Conservation (phyloP, 495 filamentous ascomycete genomes). For the Pyrenula aspistea region DNA sequence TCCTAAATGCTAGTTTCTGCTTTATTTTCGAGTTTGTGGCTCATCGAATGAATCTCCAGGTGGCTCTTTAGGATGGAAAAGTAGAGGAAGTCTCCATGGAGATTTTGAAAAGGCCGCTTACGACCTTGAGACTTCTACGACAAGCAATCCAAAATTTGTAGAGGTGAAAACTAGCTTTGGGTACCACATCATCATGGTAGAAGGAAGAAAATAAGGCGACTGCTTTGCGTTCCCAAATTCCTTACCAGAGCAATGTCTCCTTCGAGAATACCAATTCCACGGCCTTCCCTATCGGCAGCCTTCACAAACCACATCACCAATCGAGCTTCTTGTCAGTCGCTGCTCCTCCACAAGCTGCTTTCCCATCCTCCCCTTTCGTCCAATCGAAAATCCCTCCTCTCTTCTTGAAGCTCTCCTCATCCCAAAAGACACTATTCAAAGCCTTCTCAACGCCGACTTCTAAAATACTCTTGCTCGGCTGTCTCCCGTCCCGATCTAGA, state of each 20-base stretch:
- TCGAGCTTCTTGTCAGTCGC: background rate
- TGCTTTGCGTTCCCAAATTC: background rate
- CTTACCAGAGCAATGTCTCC: background rate
- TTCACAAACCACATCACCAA: background rate
- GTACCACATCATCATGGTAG: conserved; percentile 93
- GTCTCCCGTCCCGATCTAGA: conserved; percentile 30
- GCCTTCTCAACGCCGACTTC: conserved; percentile 40
- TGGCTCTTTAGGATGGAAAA: conserved; percentile 76
- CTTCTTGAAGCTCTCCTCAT: conserved; percentile 31
- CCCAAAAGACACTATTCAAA: conserved; percentile 35
- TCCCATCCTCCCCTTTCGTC: conserved; percentile 14
- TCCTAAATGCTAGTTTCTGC: background rate
- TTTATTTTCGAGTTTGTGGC: background rate
- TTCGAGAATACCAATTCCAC: background rate
- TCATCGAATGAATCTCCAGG: conserved; percentile 29
- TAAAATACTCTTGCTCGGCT: conserved; percentile 28
- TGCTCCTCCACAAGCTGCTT: conserved; percentile 2
- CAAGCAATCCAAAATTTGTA: conserved; percentile 59
- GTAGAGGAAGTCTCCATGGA: conserved; percentile 56
- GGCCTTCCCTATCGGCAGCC: background rate
- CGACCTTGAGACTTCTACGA: conserved; percentile 63
- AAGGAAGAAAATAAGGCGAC: conserved; percentile 45
- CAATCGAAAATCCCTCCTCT: conserved; percentile 44
- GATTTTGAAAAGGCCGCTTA: conserved; percentile 77
- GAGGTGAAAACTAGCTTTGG: conserved; percentile 77